These are phyloP conservation scores for Zygotorulaspora danielsina DNA, from an alignment of 805 yeast species.

Conservation along the genomic window DNA sequence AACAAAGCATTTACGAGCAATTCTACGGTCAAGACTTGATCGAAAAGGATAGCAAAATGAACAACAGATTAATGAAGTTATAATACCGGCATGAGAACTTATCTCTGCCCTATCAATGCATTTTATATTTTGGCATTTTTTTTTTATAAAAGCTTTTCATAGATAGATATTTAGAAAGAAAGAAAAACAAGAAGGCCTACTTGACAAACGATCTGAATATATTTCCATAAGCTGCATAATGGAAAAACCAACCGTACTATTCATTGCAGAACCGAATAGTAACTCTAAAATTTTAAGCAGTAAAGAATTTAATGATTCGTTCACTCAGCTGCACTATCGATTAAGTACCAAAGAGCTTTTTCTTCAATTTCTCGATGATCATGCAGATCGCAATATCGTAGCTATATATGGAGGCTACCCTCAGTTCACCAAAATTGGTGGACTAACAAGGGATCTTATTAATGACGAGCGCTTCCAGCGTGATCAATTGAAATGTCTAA, in stretches of 20 bases:
- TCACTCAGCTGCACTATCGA: constrained; percentile 14
- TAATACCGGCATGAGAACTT: neutral
- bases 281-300: constrained; percentile 15
- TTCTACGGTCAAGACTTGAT: constrained; percentile 18
- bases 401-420: constrained; percentile 61
- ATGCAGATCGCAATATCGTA: constrained; percentile 20
- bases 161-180: too few species aligned
- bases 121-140: too few species aligned
- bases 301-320: constrained; percentile 12
- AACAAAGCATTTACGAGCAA: constrained; percentile 24
- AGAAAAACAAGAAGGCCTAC: too few species aligned
- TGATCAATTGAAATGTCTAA: constrained; percentile 42
- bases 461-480: constrained; percentile 40
- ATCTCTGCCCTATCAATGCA: constrained; percentile 1
- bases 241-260: constrained; percentile 21
- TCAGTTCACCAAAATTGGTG: constrained; percentile 50
- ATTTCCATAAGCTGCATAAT: too few species aligned
- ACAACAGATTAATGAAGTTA: constrained; percentile 11
- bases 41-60: constrained; percentile 10
- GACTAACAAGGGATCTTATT: constrained; percentile 43
- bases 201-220: too few species aligned
- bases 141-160: too few species aligned
- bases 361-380: constrained; percentile 15
- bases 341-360: constrained; percentile 18
- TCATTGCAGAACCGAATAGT: constrained; percentile 21